Evolutionary conservation across 169 alveolate species (phyloP).

Genomic region (Plasmodium malariae): DNA sequence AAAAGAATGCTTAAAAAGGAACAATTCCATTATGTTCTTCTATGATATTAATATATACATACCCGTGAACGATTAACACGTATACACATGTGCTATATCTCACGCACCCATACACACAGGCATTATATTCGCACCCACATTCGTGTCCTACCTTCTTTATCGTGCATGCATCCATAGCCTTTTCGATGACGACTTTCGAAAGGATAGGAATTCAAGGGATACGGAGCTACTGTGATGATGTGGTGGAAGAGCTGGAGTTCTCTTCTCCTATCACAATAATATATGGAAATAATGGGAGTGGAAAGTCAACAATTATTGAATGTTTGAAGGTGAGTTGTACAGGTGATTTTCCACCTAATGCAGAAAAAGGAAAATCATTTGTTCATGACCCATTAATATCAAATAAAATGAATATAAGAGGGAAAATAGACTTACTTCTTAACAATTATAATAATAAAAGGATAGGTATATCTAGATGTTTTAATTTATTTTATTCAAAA

Average conservation of each 20-base stretch:
- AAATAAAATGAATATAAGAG: constrained; percentile 90
- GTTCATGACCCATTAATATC: constrained; percentile 94
- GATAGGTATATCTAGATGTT: constrained; percentile 87
- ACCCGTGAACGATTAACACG: no score
- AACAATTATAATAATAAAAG: constrained; percentile 79
- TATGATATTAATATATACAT: no score
- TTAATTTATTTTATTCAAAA: constrained; percentile 84
- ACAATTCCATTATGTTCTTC: no score
- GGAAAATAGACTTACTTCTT: constrained; percentile 90
- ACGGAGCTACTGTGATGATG: constrained; percentile 95
- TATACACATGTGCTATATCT: neutral
- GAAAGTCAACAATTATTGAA: constrained; percentile 98
- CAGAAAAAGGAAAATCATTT: constrained; percentile 95
- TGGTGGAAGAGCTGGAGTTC: constrained; percentile 93
- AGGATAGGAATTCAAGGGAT: constrained; percentile 97
- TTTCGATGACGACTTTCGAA: constrained; percentile 93
- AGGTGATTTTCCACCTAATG: constrained; percentile 98
- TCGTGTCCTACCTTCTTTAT: no score
- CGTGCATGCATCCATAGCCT: no score
- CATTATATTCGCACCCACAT: no score
- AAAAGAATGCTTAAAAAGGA: no score
- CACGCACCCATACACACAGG: no score
- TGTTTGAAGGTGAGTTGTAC: constrained; percentile 94
- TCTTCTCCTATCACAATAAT: constrained; percentile 97
- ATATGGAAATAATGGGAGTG: constrained; percentile 99